Conservation (phyloP, 163 green algal genomes). For the Volvox carteri region DNA sequence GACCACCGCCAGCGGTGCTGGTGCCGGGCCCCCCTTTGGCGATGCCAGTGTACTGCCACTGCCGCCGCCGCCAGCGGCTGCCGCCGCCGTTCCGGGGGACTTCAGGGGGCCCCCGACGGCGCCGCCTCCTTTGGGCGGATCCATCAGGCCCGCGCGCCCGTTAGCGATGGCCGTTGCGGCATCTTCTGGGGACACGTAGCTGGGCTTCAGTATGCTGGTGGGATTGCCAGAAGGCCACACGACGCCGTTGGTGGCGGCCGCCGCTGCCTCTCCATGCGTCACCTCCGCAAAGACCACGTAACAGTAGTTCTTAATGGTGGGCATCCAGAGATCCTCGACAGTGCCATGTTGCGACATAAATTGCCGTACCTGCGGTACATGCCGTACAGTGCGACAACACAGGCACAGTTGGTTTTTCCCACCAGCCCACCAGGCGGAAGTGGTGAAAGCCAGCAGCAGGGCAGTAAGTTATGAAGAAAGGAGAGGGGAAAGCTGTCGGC, state of each 20-base stretch:
- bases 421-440: too few relatives aligned
- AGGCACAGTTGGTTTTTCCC: too few relatives aligned
- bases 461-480: too few relatives aligned
- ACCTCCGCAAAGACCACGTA: conserved; percentile 78
- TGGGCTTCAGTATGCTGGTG: conserved; percentile 68
- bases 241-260: conserved; percentile 68
- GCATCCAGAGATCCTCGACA: conserved; percentile 84
- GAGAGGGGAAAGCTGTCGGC: background rate
- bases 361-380: conserved; percentile 18
- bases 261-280: conserved; percentile 75
- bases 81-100: too few relatives aligned
- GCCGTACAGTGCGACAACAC: too few relatives aligned
- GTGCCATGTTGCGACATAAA: conserved; percentile 69
- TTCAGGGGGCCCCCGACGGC: too few relatives aligned
- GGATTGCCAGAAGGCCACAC: conserved; percentile 80
- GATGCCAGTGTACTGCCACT: background rate
- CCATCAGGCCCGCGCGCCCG: conserved; percentile 16
- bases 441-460: too few relatives aligned
- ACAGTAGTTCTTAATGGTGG: conserved; percentile 84
- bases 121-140: background rate
- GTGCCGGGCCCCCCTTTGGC: conserved; percentile 7
- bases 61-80: too few relatives aligned
- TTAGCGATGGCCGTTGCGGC: conserved; percentile 62
- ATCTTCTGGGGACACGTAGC: conserved; percentile 73
- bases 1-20: background rate